Evolutionary conservation across 2,329 filamentous ascomycete genomes (phyloP), one percentile per base, ranked within the genome.

Genomic region (Phialophora macrospora): DNA sequence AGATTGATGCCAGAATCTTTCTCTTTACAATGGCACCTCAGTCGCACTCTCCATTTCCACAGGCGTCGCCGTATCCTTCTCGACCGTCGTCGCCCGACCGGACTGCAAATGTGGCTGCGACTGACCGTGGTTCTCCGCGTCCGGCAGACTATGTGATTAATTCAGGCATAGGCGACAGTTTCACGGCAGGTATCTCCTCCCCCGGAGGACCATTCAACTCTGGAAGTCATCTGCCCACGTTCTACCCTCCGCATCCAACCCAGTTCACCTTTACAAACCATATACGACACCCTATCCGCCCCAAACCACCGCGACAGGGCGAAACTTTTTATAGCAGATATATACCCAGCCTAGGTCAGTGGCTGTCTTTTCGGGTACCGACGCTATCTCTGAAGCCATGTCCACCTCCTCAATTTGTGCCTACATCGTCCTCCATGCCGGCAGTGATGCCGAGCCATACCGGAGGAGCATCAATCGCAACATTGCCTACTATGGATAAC

Each of bases 251-350:
- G 0, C 83, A 90, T 1, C 92, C 95, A 0, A 80, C 92, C 8
- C 91, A 94, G 71, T 97, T 94, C 75, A 89, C 85, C 3, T 88
- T 90, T 68, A 93, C 91, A 1, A 88, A 92, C 75, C 86, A 89
- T 65, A 82, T 93, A 54, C 89, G 93, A 0, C 95, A 99, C 74
- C 95, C 95, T 0, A 81, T 96, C 49, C 88, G 95, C 0, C 90
- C 92, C 1, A 97, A 96, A 75, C 93, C 94, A 0, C 92, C 93
- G 1, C 88, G 91, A 2, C 93, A 96, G 83, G 93, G 93, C 14
- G 92, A 97, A 73, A 87, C 91, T 0, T 94, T 99, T 73, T 99
- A 99, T 77, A 90, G 88, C 0, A 90, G 95, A 61, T 97, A 90
- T 75, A 83, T 98, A 17, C 92, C 92, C 0, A 94, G 90, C 55